A percentile compares a stretch with the other conserved stretches of the same genome.
Evolutionary conservation across 805 yeast genomes (phyloP).

Genomic region (Candida dendrica): DNA sequence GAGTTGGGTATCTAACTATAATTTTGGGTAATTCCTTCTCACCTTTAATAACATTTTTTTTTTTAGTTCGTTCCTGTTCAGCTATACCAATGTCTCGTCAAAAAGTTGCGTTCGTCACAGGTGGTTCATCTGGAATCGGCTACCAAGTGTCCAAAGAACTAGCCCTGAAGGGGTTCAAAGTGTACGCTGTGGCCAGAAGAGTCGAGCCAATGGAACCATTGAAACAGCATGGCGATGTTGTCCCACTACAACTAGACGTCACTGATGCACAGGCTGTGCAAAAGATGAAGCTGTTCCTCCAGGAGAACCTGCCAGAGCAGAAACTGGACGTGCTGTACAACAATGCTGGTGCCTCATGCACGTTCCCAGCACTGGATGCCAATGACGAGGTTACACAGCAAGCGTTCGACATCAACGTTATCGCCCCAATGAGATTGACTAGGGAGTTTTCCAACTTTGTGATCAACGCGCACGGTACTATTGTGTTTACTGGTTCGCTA

Average conservation of each 20-base stretch:
- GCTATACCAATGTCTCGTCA: constrained; percentile 12
- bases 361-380: constrained; percentile 64
- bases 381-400: constrained; percentile 42
- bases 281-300: constrained; percentile 35
- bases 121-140: constrained; percentile 54
- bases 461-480: constrained; percentile 59
- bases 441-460: constrained; percentile 49
- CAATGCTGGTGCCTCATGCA: constrained; percentile 74
- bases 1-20: not conserved
- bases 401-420: constrained; percentile 60
- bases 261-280: constrained; percentile 40
- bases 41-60: no score
- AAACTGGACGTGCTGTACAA: constrained; percentile 57
- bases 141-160: constrained; percentile 40
- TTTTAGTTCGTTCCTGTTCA: no score
- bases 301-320: constrained; percentile 33
- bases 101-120: constrained; percentile 38
- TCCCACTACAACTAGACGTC: constrained; percentile 51
- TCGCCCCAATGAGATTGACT: constrained; percentile 59
- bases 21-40: no score
- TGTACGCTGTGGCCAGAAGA: constrained; percentile 72
- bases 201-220: constrained; percentile 51
- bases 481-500: constrained; percentile 70
- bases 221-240: constrained; percentile 31
- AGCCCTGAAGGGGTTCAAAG: constrained; percentile 45